Percentiles rank a stretch among this genome's conserved stretches.
Evolutionary conservation across 768 basidiomycete genomes (phyloP).

Genomic region (Psilocybe subaeruginosa): DNA sequence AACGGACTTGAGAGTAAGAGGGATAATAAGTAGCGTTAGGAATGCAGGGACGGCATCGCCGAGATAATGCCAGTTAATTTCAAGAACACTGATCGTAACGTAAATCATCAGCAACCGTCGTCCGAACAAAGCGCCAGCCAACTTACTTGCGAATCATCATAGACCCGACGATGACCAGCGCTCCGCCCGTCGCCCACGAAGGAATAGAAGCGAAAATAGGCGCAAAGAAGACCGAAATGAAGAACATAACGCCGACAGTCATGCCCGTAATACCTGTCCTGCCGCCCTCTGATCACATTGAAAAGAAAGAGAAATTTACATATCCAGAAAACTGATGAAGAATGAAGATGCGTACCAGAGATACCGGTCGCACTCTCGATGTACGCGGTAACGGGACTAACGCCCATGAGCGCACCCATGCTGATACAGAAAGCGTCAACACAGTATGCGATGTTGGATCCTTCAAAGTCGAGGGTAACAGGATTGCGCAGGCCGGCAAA

Average conservation of each 20-base stretch:
- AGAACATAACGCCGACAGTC: conserved; percentile 73
- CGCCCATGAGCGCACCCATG: conserved; percentile 80
- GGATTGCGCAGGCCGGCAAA: conserved; percentile 88
- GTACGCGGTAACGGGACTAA: conserved; percentile 81
- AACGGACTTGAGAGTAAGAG: conserved; percentile 74
- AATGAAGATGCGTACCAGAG: conserved; percentile 44
- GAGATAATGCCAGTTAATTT: conserved; percentile 89
- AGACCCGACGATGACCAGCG: conserved; percentile 83
- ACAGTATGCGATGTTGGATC: conserved; percentile 80
- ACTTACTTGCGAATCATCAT: conserved; percentile 84
- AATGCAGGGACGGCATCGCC: conserved; percentile 90
- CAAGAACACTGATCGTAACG: conserved; percentile 54
- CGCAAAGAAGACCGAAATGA: conserved; percentile 85
- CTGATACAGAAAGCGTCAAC: conserved; percentile 82
- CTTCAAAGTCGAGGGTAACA: conserved; percentile 85
- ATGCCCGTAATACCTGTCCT: conserved; percentile 86
- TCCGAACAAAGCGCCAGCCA: background rate
- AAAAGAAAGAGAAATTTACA: background rate
- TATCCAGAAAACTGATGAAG: background rate
- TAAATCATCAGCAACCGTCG: background rate
- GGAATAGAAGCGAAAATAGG: conserved; percentile 90
- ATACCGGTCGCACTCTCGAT: conserved; percentile 86
- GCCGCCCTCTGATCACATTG: conserved; percentile 65
- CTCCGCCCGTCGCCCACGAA: conserved; percentile 86
- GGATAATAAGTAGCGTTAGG: conserved; percentile 79